Percentiles rank a stretch among this genome's conserved stretches.
Evolutionary conservation across 768 basidiomycete species (phyloP).

Genomic region (Termitomyces titanicus): DNA sequence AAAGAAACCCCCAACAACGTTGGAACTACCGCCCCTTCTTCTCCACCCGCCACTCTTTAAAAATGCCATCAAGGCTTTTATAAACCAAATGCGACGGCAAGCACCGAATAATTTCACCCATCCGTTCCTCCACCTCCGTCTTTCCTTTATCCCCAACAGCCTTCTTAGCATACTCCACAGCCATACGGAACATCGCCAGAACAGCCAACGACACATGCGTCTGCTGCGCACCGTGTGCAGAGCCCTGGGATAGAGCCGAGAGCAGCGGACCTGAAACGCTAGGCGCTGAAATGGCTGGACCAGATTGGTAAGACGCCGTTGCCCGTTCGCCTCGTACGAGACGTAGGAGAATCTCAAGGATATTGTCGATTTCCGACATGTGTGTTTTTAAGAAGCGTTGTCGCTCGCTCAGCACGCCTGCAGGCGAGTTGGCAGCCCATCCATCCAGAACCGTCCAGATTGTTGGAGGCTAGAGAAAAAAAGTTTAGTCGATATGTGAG

Average conservation of each 20-base stretch:
- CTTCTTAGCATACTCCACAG: conserved; percentile 76
- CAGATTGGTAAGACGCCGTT: conserved; percentile 62
- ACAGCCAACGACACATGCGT: conserved; percentile 94
- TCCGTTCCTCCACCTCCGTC: conserved; percentile 65
- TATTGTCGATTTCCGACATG: conserved; percentile 80
- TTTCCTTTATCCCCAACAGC: conserved; percentile 66
- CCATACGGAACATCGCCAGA: conserved; percentile 84
- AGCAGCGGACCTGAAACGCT: conserved; percentile 66
- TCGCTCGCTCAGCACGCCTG: conserved; percentile 71
- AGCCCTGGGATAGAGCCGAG: conserved; percentile 66
- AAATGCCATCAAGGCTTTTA: conserved; percentile 91
- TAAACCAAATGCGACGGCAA: conserved; percentile 85
- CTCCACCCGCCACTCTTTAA: conserved; percentile 86
- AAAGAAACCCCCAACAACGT: too few relatives aligned
- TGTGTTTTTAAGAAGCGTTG: conserved; percentile 88
- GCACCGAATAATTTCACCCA: conserved; percentile 88
- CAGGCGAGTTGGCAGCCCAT: conserved; percentile 84
- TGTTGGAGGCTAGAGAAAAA: conserved; percentile 69
- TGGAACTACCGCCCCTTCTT: conserved; percentile 70
- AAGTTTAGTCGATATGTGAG: not conserved
- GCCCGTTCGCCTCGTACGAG: conserved; percentile 89
- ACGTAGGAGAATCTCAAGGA: conserved; percentile 89
- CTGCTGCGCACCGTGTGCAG: conserved; percentile 83
- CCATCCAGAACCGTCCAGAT: conserved; percentile 87
- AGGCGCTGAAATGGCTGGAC: conserved; percentile 58